Evolutionary conservation across 805 yeast species (phyloP).

Genomic region (Cyberlindnera lachancei): DNA sequence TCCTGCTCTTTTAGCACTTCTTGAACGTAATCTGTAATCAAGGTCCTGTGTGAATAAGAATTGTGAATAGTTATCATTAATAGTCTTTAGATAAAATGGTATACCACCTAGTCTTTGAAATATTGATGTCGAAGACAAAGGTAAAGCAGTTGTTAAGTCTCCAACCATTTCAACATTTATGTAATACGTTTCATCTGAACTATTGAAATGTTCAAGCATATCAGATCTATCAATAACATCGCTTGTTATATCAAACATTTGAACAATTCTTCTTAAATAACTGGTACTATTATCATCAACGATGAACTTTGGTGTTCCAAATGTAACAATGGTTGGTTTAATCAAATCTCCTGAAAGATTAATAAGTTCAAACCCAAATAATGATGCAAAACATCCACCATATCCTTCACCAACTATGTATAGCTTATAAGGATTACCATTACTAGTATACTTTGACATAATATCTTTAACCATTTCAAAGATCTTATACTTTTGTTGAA

Average conservation of each 20-base stretch:
- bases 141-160: background rate
- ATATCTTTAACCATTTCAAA: background rate
- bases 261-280: background rate
- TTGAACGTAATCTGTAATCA: conserved; percentile 1
- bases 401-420: background rate
- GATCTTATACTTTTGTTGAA: background rate
- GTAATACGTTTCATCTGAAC: background rate
- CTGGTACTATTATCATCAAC: background rate
- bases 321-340: conserved; percentile 1
- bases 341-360: background rate
- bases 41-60: background rate
- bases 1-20: conserved; percentile 1
- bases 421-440: no score
- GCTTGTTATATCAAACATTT: background rate
- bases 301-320: conserved; percentile 1
- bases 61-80: background rate
- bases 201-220: background rate
- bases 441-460: background rate
- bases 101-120: conserved; percentile 1
- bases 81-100: background rate
- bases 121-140: background rate
- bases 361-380: conserved; percentile 1
- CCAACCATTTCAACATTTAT: conserved; percentile 1
- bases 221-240: conserved; percentile 1
- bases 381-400: conserved; percentile 1